Evolutionary conservation across 768 basidiomycete genomes (phyloP), one percentile per base, ranked within the genome.

Genomic region (Tricholoma matsutake): DNA sequence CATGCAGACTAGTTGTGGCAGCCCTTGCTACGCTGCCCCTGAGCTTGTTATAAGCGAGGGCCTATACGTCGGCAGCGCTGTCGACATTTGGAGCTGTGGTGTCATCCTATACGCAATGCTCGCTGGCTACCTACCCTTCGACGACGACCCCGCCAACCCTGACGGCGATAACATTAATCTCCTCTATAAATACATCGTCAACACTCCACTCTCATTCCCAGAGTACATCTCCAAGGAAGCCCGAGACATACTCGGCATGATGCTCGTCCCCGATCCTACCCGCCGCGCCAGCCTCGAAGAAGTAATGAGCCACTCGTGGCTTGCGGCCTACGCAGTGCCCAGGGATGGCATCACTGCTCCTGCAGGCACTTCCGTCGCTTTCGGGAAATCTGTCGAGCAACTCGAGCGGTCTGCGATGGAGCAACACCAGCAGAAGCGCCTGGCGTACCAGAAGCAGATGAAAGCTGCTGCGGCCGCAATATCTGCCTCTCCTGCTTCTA

Each of bases 161-260:
- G 97, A 98, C 59, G 97, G 97, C 61, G 96, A 99, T 78, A 98
- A 99, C 78, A 99, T 98, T 79, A 98, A 98, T 71, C 84, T 98
- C 5, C 78, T 99, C 52, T 98, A 99, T 86, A 94, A 92, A 72
- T 98, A 99, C 77, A 99, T 99, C 75, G 90, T 98, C 76, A 95
- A 89, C 79, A 99, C 97, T 1, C 91, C 92, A 9, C 86, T 98
- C 62, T 91, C 93, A 22, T 98, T 98, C 80, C 96, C 96, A n/a
- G 93, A 96, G 51, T 96, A 96, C 73, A 86, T 98, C 67, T 92
- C 93, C 5, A 71, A 81, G 8, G 86, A 89, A 59, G 95, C 95
- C 32, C 83, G 93, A 54, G 87, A 94, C 69, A 81, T 98, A 18
- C 81, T 98, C 6, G 81, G 85, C 58, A 84, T 87, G 72, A 98